Percentiles rank a stretch among this genome's conserved stretches.
These are phyloP conservation scores for Neobulgaria alba DNA, from an alignment of 2,329 filamentous ascomycete species.

Conservation along the genomic window DNA sequence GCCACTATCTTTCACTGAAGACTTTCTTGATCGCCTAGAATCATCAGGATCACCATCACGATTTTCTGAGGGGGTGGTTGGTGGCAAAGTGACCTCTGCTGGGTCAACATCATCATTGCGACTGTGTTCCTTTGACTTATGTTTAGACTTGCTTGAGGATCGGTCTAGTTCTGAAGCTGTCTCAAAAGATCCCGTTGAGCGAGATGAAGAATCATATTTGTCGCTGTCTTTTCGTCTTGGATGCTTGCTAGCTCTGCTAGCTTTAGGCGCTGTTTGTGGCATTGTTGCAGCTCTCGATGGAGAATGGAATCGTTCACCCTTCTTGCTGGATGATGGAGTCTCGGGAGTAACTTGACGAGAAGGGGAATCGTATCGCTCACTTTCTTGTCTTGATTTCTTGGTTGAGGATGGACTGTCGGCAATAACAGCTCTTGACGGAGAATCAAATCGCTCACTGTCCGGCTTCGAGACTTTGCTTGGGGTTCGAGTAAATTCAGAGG, in stretches of 20 bases:
- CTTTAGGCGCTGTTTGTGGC: no score
- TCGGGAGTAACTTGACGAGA: constrained; percentile 5
- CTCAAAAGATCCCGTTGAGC: constrained; percentile 9
- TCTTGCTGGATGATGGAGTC: constrained; percentile 3
- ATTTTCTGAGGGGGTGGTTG: constrained; percentile 22
- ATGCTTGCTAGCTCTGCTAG: no score
- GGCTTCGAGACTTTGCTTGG: constrained; percentile 18
- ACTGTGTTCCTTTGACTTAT: constrained; percentile 19
- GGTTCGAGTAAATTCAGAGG: constrained; percentile 16
- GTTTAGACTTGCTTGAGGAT: constrained; percentile 18
- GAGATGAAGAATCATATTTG: constrained; percentile 20
- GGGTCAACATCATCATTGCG: constrained; percentile 24
- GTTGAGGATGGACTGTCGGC: no score
- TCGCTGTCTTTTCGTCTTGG: constrained; percentile 13
- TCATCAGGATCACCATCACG: constrained; percentile 29
- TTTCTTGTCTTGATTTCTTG: constrained; percentile 20
- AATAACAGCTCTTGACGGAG: constrained; percentile 12
- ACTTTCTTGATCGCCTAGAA: constrained; percentile 27
- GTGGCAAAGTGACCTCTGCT: constrained; percentile 23
- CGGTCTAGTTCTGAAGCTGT: constrained; percentile 16
- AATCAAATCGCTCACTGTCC: constrained; percentile 11
- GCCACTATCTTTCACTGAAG: constrained; percentile 32
- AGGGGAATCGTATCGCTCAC: constrained; percentile 16
- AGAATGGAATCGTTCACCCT: constrained; percentile 3
- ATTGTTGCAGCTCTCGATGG: constrained; percentile 7